Base-by-base conservation (phyloP, 2,329 filamentous ascomycete genomes). In the Geoglossum cookeanum region DNA sequence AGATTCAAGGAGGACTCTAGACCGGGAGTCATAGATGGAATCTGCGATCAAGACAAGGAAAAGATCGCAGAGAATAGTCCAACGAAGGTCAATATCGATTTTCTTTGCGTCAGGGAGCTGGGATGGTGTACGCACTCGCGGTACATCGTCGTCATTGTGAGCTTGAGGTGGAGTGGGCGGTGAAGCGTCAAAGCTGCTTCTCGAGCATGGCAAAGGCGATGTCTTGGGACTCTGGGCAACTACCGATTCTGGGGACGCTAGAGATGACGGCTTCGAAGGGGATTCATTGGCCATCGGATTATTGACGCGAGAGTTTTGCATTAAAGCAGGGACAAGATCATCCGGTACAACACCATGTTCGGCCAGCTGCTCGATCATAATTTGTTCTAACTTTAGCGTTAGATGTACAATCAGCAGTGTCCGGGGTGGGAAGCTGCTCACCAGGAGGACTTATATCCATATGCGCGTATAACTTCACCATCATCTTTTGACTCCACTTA, bases 401-500 rank as follows among this genome's bases (percentile, higher is more conserved):
- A 54, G 8, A n/a, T 17, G 17, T 30, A 5, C 37, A 30, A 39
- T 17, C 11, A 22, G 29, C 30, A n/a, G 5, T 29, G 7, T 15
- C 17, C 7, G 7, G 9, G 13, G 4, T 48, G n/a, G 11, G n/a
- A 4, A 45, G n/a, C 15, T 48, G 33, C 60, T 56, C 61, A 69
- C 68, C 68, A 13, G 80, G 83, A 27, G 84, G 75, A 65, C 83
- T 89, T 65, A 98, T 94, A 59, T 98, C 92, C 92, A 98, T 98
- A 70, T 98, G 92, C 11, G 81, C 75, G 68, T 97, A 98, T 11
- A 98, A 69, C 29, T 91, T 81, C 59, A 96, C 81, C 90, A 98
- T 98, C 78, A 95, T 94, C 72, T 94, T 94, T 68, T 98, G 92
- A 58, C 86, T 83, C 91, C 91, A 98, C 85, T 96, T 96, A 69